These are phyloP conservation scores for Hericium coralloides DNA, from an alignment of 768 basidiomycete genomes.

Conservation along the genomic window DNA sequence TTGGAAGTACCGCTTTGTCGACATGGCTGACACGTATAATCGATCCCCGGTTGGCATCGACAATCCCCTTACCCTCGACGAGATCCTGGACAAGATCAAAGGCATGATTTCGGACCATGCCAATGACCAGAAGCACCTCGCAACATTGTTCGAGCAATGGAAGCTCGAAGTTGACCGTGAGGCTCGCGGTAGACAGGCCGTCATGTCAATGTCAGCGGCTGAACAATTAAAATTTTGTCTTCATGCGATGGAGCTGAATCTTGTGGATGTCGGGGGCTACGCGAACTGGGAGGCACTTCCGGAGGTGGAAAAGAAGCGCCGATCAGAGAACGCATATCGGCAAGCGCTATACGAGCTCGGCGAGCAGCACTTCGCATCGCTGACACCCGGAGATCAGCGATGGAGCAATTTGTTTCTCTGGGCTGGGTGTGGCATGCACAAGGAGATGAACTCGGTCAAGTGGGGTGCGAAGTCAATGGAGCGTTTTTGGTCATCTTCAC, in stretches of 20 bases:
- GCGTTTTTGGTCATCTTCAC: not conserved
- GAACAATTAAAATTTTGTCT: not conserved
- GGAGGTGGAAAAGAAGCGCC: not conserved
- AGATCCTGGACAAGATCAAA: not conserved
- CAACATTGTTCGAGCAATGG: not conserved
- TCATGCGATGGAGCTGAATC: not conserved
- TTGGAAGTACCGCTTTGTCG: not conserved
- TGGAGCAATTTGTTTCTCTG: conserved; percentile 3
- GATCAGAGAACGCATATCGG: not conserved
- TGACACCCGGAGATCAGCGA: not conserved
- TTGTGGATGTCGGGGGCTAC: not conserved
- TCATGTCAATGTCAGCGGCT: not conserved
- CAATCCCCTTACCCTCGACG: not conserved
- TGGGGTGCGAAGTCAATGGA: conserved; percentile 4
- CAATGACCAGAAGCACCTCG: not conserved
- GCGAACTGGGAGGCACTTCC: not conserved
- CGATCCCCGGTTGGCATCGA: not conserved
- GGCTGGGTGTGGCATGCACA: conserved; percentile 10
- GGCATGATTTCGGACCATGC: not conserved
- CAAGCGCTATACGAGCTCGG: not conserved
- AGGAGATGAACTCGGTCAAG: conserved; percentile 12
- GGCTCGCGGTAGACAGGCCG: not conserved
- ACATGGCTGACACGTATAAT: not conserved
- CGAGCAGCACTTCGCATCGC: not conserved
- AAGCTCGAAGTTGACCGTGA: not conserved